Conservation (phyloP, 1,284 basidiomycete species). For the Exobasidium rhododendri region DNA sequence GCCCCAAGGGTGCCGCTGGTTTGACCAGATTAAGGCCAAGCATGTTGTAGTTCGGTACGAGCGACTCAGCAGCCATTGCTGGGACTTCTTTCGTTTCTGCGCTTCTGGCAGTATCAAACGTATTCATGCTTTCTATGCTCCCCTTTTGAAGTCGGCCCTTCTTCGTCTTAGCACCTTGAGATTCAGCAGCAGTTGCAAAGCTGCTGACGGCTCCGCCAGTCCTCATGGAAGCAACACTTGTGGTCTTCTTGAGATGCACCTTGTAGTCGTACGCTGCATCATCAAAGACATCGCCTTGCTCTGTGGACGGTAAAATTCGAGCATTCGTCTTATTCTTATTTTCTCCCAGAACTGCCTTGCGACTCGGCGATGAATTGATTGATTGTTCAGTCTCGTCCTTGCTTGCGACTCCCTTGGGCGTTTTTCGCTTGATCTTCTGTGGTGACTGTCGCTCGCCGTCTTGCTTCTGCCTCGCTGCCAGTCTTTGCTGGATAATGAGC, state of each 20-base stretch:
- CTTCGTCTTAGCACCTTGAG: constrained; percentile 12
- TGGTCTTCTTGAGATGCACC: constrained; percentile 1
- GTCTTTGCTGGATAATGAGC: constrained; percentile 1
- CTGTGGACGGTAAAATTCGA: not conserved
- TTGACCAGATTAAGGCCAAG: constrained; percentile 13
- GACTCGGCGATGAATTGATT: not conserved
- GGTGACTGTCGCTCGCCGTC: not conserved
- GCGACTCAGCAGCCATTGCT: constrained; percentile 19
- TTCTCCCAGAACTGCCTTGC: not conserved
- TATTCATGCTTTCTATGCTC: constrained; percentile 10
- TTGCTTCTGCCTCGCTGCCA: constrained; percentile 2
- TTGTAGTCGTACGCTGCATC: not conserved
- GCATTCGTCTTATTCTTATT: constrained; percentile 6
- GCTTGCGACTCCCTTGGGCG: not conserved
- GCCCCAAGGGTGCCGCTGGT: not conserved
- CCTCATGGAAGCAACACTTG: not conserved
- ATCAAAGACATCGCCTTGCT: not conserved
- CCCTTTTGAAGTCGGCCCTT: constrained; percentile 3
- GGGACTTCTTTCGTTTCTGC: not conserved
- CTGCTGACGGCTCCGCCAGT: not conserved
- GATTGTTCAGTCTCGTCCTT: not conserved
- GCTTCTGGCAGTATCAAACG: constrained; percentile 6
- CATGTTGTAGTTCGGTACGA: constrained; percentile 17
- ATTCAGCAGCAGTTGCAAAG: constrained; percentile 15
- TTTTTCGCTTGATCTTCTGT: not conserved